A percentile compares a stretch with the other conserved stretches of the same genome.
Conservation (phyloP, 2,329 filamentous ascomycete genomes). For the Phaeosphaeria sp. region DNA sequence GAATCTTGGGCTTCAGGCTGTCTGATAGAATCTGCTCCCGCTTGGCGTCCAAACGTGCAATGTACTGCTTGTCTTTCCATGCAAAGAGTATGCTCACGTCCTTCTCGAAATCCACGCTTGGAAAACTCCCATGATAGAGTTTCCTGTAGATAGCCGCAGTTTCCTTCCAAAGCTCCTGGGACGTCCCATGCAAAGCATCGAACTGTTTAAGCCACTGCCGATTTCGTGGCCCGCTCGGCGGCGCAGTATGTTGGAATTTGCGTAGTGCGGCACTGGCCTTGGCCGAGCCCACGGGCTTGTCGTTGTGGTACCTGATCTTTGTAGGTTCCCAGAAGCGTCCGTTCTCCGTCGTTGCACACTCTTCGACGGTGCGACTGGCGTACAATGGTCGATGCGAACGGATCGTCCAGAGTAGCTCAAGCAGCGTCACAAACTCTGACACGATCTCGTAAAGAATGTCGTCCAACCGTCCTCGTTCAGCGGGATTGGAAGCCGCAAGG, state of each 20-base stretch:
- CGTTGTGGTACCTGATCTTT: neutral
- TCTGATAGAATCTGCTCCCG: conserved; percentile 5
- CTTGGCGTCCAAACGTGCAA: too few relatives aligned
- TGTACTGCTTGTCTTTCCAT: too few relatives aligned
- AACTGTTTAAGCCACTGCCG: too few relatives aligned
- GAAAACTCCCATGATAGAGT: neutral
- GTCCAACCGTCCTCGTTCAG: conserved; percentile 13
- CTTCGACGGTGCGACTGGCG: neutral
- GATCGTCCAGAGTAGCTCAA: conserved; percentile 16
- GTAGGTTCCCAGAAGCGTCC: conserved; percentile 3
- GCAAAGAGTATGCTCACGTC: too few relatives aligned
- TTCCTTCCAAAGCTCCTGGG: too few relatives aligned
- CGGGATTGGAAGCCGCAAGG: neutral
- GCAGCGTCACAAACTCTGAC: conserved; percentile 15
- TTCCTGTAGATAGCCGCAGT: too few relatives aligned
- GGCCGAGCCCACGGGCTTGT: too few relatives aligned
- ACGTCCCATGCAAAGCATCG: too few relatives aligned
- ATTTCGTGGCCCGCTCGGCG: too few relatives aligned
- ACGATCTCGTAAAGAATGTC: conserved; percentile 20
- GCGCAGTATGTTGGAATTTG: too few relatives aligned
- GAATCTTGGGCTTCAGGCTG: conserved; percentile 1
- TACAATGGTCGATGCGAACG: conserved; percentile 17
- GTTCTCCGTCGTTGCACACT: conserved; percentile 11
- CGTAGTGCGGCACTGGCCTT: too few relatives aligned
- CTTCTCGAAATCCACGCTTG: neutral